Evolutionary conservation across 345 rosid genomes (phyloP).

Genomic region (Balakata baccata): DNA sequence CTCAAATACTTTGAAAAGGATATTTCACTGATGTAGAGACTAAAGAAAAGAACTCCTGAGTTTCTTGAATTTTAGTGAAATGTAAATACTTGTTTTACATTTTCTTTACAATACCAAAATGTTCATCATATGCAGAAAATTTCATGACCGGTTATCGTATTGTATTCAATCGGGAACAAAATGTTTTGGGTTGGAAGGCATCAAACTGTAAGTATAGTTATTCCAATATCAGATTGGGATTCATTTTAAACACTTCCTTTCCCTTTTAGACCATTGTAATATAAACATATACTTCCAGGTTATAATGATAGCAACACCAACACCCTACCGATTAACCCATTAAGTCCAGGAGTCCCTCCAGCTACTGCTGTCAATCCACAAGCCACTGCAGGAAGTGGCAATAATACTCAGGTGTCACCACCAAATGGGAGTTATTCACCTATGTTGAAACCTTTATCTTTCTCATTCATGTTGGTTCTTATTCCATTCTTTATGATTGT

Average conservation of each 20-base stretch:
- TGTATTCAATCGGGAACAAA: conserved; percentile 67
- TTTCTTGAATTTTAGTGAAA: neutral
- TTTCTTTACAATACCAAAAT: conserved; percentile 4
- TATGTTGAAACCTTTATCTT: conserved; percentile 13
- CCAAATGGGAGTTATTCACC: conserved; percentile 23
- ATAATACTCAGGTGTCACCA: conserved; percentile 23
- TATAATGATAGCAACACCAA: conserved; percentile 26
- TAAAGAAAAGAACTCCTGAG: no score
- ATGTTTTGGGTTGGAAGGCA: conserved; percentile 60
- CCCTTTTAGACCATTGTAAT: neutral
- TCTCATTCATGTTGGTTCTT: conserved; percentile 19
- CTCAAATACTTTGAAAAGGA: no score
- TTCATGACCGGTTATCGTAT: conserved; percentile 72
- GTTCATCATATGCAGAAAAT: conserved; percentile 50
- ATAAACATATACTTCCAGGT: conserved; percentile 33
- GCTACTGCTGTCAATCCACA: conserved; percentile 56
- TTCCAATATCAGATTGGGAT: neutral
- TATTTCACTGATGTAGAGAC: no score
- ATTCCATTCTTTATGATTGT: conserved; percentile 29
- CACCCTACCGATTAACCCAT: conserved; percentile 38
- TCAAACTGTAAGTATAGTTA: conserved; percentile 57
- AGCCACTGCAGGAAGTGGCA: conserved; percentile 43
- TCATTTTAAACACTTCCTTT: neutral
- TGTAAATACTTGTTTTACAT: neutral
- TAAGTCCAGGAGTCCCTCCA: conserved; percentile 45